Evolutionary conservation across 148 eudicot species (phyloP).

Genomic region (Rhododendron mucronatum): DNA sequence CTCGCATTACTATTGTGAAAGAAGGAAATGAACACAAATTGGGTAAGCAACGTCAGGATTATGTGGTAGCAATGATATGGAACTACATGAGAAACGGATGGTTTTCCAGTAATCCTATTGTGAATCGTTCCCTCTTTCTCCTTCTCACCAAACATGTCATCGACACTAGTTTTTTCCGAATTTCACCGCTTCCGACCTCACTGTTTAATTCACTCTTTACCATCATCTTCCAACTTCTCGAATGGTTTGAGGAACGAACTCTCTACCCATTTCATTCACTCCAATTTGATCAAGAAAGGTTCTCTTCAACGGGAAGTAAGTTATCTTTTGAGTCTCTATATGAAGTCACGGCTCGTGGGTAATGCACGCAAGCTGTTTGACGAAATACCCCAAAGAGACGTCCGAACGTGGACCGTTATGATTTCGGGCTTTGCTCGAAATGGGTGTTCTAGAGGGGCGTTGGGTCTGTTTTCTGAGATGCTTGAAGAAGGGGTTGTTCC

Average conservation of each 20-base stretch:
- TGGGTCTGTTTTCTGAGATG: slow-evolving; percentile 51
- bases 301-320: slow-evolving; percentile 33
- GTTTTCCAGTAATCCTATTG: background rate
- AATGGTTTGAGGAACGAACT: slow-evolving; percentile 17
- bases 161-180: background rate
- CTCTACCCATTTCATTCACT: slow-evolving; percentile 34
- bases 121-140: background rate
- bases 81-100: background rate
- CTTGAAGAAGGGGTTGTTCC: slow-evolving; percentile 45
- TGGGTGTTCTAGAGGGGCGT: slow-evolving; percentile 32
- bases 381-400: slow-evolving; percentile 67
- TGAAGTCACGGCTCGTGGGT: slow-evolving; percentile 29
- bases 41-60: background rate
- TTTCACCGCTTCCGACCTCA: background rate
- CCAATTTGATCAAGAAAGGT: slow-evolving; percentile 41
- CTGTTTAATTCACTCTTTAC: slow-evolving; percentile 7
- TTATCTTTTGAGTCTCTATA: slow-evolving; percentile 50
- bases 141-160: background rate
- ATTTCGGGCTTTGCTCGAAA: slow-evolving; percentile 53
- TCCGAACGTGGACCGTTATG: slow-evolving; percentile 65
- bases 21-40: background rate
- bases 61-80: slow-evolving; percentile 8
- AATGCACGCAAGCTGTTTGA: slow-evolving; percentile 63
- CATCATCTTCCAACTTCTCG: slow-evolving; percentile 25
- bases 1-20: background rate